Conservation (phyloP, 139 green algal species). For the Micromonas pusilla region DNA sequence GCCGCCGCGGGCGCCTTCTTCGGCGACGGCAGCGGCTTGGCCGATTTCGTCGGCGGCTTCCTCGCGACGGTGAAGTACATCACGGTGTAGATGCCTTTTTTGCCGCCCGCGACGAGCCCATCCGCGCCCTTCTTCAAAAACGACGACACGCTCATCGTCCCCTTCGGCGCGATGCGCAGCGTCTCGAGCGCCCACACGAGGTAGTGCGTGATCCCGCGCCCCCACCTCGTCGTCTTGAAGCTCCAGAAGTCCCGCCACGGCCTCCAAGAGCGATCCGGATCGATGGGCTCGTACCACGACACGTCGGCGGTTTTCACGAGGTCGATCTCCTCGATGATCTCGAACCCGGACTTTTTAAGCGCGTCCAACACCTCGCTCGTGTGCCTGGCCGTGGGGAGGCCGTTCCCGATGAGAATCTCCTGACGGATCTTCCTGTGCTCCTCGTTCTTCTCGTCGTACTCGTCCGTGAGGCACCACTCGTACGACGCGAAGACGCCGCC, state of each 20-base stretch:
- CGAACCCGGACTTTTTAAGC: conserved; percentile 42
- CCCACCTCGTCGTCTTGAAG: conserved; percentile 49
- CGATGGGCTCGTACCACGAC: conserved; percentile 51
- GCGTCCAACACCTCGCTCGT: conserved; percentile 36
- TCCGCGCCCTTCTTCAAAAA: conserved; percentile 59
- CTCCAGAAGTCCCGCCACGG: conserved; percentile 32
- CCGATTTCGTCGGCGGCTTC: conserved; percentile 36
- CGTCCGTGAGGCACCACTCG: conserved; percentile 52
- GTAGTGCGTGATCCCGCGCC: conserved; percentile 46
- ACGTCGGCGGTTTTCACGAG: conserved; percentile 48
- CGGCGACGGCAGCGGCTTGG: too few relatives aligned
- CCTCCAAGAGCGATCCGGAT: conserved; percentile 30
- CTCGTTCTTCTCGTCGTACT: conserved; percentile 39
- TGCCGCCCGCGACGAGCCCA: conserved; percentile 52
- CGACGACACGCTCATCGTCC: conserved; percentile 44
- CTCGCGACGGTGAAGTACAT: conserved; percentile 51
- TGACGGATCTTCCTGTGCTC: conserved; percentile 39
- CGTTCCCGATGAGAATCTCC: conserved; percentile 52
- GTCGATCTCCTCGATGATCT: conserved; percentile 48
- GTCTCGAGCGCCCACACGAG: conserved; percentile 51
- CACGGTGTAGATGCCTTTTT: conserved; percentile 48
- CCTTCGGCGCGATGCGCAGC: conserved; percentile 48
- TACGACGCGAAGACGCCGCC: conserved; percentile 44
- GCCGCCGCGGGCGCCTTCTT: too few relatives aligned
- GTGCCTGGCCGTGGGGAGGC: conserved; percentile 45